A percentile compares a stretch with the other conserved stretches of the same genome.
These are phyloP conservation scores for Cucurbita maxima DNA, from an alignment of 306 rosid genomes.

Conservation along the genomic window DNA sequence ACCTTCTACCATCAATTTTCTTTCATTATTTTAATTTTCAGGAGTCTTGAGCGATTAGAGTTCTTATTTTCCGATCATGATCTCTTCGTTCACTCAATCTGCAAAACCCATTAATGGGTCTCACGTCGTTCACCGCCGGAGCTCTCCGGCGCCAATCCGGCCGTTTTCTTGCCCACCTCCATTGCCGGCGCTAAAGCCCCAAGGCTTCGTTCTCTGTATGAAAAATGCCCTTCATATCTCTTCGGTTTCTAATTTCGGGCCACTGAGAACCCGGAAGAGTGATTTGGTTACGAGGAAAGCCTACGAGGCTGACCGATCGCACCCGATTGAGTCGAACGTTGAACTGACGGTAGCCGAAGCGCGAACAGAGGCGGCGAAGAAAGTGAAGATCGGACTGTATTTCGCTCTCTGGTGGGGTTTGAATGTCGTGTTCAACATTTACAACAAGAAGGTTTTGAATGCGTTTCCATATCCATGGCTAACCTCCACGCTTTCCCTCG, in stretches of 20 bases:
- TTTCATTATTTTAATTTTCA: neutral
- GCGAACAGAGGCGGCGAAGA: slow-evolving; percentile 48
- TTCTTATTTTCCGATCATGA: slow-evolving; percentile 17
- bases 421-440: slow-evolving; percentile 89
- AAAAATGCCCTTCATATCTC: neutral
- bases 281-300: neutral
- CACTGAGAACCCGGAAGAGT: neutral
- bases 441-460: slow-evolving; percentile 92
- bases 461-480: slow-evolving; percentile 94
- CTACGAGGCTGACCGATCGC: slow-evolving; percentile 32
- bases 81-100: slow-evolving; percentile 24
- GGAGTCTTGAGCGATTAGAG: neutral
- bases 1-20: neutral
- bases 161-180: neutral
- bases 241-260: neutral
- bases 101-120: slow-evolving; percentile 11
- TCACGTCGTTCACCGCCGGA: slow-evolving; percentile 13
- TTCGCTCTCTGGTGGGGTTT: slow-evolving; percentile 95
- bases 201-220: neutral
- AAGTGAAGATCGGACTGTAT: slow-evolving; percentile 72
- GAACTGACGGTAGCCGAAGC: slow-evolving; percentile 15
- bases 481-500: slow-evolving; percentile 86
- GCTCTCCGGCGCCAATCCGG: neutral
- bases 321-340: slow-evolving; percentile 28
- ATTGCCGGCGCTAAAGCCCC: neutral